Evolutionary conservation across 257 asterid species (phyloP).

Genomic region (Gardenia jasminoides): DNA sequence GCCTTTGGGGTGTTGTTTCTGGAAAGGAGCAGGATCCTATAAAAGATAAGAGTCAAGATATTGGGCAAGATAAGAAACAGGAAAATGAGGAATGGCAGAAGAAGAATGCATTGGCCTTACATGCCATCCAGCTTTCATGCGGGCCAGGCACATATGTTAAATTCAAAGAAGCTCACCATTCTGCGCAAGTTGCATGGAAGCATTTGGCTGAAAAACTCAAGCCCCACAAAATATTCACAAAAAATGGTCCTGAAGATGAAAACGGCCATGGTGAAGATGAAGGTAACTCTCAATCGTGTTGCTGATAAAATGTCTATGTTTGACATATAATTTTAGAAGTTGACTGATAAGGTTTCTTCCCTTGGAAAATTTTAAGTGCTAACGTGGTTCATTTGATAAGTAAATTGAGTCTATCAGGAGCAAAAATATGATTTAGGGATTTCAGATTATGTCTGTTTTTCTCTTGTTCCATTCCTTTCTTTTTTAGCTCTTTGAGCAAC

Average conservation of each 20-base stretch:
- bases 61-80: constrained; percentile 5
- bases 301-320: background rate
- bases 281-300: constrained; percentile 15
- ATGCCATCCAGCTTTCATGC: too few species aligned
- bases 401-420: too few species aligned
- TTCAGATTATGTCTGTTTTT: too few species aligned
- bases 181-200: constrained; percentile 34
- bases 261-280: too few species aligned
- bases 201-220: constrained; percentile 33
- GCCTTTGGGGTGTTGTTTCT: too few species aligned
- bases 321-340: background rate
- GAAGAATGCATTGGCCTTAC: too few species aligned
- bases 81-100: constrained; percentile 34
- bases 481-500: too few species aligned
- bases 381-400: too few species aligned
- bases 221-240: background rate
- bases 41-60: constrained; percentile 26
- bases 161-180: constrained; percentile 22
- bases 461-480: too few species aligned
- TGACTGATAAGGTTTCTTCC: background rate
- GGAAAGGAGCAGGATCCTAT: constrained; percentile 22
- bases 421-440: too few species aligned
- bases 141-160: constrained; percentile 23
- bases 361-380: background rate
- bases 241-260: background rate